These are phyloP conservation scores for Triticum urartu DNA, from an alignment of 176 grass and related monocot species.

Conservation along the genomic window DNA sequence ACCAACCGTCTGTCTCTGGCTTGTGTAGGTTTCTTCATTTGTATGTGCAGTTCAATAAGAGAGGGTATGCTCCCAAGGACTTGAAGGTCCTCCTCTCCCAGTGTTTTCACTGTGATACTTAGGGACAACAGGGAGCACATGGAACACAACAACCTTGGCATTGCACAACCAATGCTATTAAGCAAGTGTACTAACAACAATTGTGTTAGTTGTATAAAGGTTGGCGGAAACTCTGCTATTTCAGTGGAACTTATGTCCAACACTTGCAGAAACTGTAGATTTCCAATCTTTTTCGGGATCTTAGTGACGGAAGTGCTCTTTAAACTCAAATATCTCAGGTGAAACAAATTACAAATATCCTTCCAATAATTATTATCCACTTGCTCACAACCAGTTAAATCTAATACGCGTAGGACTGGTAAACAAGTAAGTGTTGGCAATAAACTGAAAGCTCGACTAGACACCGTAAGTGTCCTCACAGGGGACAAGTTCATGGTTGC, in stretches of 20 bases:
- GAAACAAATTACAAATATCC: background rate
- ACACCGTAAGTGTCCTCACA: background rate
- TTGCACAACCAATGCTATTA: background rate
- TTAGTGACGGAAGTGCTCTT: rapidly evolving
- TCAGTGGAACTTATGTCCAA: rapidly evolving
- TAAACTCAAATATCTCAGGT: background rate
- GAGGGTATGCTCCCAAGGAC: background rate
- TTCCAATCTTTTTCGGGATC: background rate
- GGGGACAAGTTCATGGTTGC: background rate
- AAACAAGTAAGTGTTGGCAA: background rate
- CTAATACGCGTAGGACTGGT: background rate
- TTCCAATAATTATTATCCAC: background rate
- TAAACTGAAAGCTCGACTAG: background rate
- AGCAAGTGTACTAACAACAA: background rate
- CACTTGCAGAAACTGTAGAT: background rate
- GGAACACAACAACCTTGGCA: background rate
- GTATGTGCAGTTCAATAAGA: background rate
- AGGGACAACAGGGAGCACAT: background rate
- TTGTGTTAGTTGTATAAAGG: background rate
- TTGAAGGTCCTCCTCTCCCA: background rate
- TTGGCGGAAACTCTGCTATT: background rate
- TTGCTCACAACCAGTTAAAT: rapidly evolving
- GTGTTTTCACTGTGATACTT: background rate
- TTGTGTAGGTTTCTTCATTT: background rate
- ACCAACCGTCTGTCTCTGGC: background rate